Evolutionary conservation across 192 early-diverging fungal genomes (phyloP), one percentile per base, ranked within the genome.

Genomic region (Paraglomus occultum): DNA sequence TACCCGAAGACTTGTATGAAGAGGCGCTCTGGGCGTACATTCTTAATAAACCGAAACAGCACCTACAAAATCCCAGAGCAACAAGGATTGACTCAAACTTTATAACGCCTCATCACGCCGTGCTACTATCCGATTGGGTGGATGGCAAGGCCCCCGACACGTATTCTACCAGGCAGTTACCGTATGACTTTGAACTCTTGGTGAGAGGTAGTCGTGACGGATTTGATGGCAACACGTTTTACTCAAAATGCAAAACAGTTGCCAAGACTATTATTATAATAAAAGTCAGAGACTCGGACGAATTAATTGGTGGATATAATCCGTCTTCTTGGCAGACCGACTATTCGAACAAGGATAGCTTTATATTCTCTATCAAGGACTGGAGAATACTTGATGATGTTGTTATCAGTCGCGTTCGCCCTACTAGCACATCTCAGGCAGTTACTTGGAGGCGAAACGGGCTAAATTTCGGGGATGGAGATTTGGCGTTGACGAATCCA

Each of bases 221-320:
- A 22, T 60, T 60, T 42, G 44, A 22, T 14, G 10, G n/a, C 6
- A 60, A 44, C 40, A 6, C 0, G 20, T 60, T 60, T 60, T 43
- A 60, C 44, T 1, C 40, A 40, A 14, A 39, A 43, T 60, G 58
- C 20, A 18, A 60, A 17, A 60, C 40, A 43, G 10, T 17, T 14
- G 58, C 39, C 1, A 12, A 38, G 1, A 38, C 22, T 14, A 7
- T 60, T 6, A 43, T 15, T 6, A 38, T 60, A 15, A 15, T 60
- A 2, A 60, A 60, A 42, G 31, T 43, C 44, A 60, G 18, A 42
- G 0, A 39, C 44, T 60, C 58, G 18, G 31, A 40, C 44, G 31
- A 60, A 60, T 43, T 60, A 12, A 60, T 60, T 60, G 58, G 58
- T 6, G 58, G 58, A 22, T 60, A 60, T 39, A 60, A 60, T 60